Conservation (phyloP, 2,329 filamentous ascomycete species). For the Hymenoscyphus linearis region DNA sequence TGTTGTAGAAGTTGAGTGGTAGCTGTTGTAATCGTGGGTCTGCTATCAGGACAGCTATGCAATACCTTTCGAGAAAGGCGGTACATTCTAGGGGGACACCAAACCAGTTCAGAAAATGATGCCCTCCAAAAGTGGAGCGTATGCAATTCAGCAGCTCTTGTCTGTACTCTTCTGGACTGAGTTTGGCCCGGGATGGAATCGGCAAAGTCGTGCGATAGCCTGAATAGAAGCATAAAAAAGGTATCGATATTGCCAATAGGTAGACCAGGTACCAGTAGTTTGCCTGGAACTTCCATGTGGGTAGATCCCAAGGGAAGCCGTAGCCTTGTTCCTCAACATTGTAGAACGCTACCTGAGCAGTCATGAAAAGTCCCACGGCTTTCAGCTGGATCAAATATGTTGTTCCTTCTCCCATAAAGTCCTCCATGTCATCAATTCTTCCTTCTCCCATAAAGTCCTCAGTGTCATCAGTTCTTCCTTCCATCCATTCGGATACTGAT, state of each 20-base stretch:
- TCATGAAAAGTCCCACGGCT: background rate
- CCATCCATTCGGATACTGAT: no score
- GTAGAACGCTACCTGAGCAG: background rate
- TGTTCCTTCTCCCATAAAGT: no score
- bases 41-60: background rate
- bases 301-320: background rate
- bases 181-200: background rate
- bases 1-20: background rate
- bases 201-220: background rate
- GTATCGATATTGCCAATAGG: background rate
- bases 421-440: background rate
- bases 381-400: no score
- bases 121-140: background rate
- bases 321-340: background rate
- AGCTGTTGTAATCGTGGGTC: background rate
- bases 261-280: background rate
- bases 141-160: background rate
- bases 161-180: background rate
- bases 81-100: background rate
- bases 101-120: background rate
- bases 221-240: background rate
- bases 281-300: background rate
- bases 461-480: no score
- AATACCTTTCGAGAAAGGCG: background rate
- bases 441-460: no score